Percentiles rank a stretch among this genome's conserved stretches.
Evolutionary conservation across 176 grass and related monocot species (phyloP).

Genomic region (Metroxylon sagu): DNA sequence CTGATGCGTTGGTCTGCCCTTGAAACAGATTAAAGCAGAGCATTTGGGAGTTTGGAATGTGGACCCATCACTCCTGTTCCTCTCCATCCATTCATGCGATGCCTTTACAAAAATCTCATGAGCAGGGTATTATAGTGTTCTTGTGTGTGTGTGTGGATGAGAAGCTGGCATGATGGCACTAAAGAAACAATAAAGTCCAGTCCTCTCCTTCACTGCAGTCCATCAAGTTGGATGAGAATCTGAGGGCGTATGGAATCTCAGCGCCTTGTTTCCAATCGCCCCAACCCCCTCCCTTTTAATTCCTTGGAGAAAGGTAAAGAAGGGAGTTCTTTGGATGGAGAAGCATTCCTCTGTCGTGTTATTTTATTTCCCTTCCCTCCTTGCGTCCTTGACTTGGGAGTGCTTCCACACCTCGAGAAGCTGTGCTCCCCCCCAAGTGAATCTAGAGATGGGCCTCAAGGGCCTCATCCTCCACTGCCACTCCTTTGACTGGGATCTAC

Average conservation of each 20-base stretch:
- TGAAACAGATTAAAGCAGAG: constrained; percentile 1
- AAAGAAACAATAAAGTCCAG: neutral
- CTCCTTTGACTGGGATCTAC: neutral
- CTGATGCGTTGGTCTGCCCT: neutral
- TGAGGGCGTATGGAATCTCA: constrained; percentile 12
- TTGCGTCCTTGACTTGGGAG: too few relatives aligned
- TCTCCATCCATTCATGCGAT: neutral
- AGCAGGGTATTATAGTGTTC: constrained; percentile 1
- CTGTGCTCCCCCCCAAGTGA: too few relatives aligned
- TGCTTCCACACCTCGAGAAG: too few relatives aligned
- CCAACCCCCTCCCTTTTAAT: neutral
- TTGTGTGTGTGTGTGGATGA: too few relatives aligned
- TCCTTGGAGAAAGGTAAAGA: too few relatives aligned
- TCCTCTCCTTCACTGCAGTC: constrained; percentile 11
- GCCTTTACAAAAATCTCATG: neutral
- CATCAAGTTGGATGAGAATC: constrained; percentile 19
- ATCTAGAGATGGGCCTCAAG: too few relatives aligned
- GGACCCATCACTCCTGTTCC: constrained; percentile 3
- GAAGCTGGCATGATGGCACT: too few relatives aligned
- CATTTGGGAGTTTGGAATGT: constrained; percentile 18
- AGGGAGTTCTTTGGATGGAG: too few relatives aligned
- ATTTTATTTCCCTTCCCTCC: neutral
- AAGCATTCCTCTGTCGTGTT: too few relatives aligned
- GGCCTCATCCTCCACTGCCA: neutral
- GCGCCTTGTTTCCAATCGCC: constrained; percentile 13